A percentile compares a stretch with the other conserved stretches of the same genome.
These are phyloP conservation scores for Xerocomus spinulosus DNA, from an alignment of 768 basidiomycete genomes.

Conservation along the genomic window DNA sequence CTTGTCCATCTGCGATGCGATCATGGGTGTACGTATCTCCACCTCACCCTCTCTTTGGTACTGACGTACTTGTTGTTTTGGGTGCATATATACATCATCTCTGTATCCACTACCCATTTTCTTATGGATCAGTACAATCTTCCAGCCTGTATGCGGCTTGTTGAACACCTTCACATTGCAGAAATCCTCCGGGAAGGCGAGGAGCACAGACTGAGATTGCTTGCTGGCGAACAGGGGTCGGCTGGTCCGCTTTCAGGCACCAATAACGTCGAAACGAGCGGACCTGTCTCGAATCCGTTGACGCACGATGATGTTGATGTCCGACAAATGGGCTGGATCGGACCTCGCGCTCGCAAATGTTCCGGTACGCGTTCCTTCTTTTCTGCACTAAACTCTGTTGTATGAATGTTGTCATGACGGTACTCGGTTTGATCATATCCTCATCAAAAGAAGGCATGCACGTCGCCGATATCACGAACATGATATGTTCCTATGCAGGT, in stretches of 20 bases:
- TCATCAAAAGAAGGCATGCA: conserved; percentile 18
- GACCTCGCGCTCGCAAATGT: not conserved
- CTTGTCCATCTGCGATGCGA: conserved; percentile 66
- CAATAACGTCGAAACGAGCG: not conserved
- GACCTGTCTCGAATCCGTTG: too few relatives aligned
- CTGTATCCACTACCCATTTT: too few relatives aligned
- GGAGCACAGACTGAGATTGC: conserved; percentile 35
- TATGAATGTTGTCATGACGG: not conserved
- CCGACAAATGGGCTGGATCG: not conserved
- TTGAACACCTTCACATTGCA: conserved; percentile 66
- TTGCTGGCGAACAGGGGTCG: conserved; percentile 33
- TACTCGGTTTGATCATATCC: not conserved
- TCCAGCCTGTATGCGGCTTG: conserved; percentile 66
- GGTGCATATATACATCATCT: conserved; percentile 13
- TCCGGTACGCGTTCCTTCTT: conserved; percentile 8
- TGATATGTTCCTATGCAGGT: conserved; percentile 18
- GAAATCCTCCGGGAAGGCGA: conserved; percentile 70
- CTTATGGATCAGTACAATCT: conserved; percentile 74
- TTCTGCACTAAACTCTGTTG: not conserved
- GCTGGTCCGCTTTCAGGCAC: not conserved
- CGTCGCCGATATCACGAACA: conserved; percentile 17
- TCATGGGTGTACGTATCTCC: conserved; percentile 53
- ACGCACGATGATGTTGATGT: not conserved
- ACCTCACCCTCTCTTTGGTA: not conserved
- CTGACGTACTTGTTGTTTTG: conserved; percentile 1